Conservation (phyloP, 371 early-diverging fungal genomes). For the Syncephalastrum racemosum region DNA sequence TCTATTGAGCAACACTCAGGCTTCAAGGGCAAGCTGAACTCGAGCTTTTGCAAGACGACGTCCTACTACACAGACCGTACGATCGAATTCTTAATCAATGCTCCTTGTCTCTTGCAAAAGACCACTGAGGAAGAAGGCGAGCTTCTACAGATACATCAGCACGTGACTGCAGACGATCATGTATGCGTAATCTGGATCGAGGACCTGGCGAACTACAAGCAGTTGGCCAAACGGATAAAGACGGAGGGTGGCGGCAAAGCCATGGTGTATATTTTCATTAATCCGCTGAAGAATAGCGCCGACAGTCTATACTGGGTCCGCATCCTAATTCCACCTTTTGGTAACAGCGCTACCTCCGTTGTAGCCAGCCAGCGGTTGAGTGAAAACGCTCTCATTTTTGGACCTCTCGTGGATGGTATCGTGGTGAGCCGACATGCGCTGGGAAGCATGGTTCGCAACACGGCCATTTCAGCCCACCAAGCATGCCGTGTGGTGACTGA, state of each 20-base stretch:
- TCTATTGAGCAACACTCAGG: conserved; percentile 59
- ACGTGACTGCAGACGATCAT: conserved; percentile 53
- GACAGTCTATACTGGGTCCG: conserved; percentile 60
- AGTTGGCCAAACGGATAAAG: conserved; percentile 36
- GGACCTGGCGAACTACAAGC: conserved; percentile 39
- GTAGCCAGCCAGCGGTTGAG: conserved; percentile 38
- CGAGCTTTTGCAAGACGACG: conserved; percentile 54
- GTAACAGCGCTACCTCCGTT: conserved; percentile 25
- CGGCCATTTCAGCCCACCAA: conserved; percentile 68
- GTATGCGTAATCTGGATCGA: conserved; percentile 71
- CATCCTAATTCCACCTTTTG: conserved; percentile 36
- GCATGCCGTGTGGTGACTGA: conserved; percentile 60
- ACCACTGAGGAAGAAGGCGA: no score
- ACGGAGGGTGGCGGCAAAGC: conserved; percentile 27
- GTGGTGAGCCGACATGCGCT: conserved; percentile 68
- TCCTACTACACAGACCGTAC: conserved; percentile 75
- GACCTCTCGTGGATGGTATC: conserved; percentile 75
- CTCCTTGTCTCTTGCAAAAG: conserved; percentile 58
- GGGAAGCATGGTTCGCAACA: conserved; percentile 68
- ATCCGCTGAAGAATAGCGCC: conserved; percentile 48
- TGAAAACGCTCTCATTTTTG: conserved; percentile 59
- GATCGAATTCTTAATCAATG: conserved; percentile 72
- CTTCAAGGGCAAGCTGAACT: conserved; percentile 61
- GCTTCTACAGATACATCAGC: conserved; percentile 24
- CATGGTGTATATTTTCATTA: conserved; percentile 61